Evolutionary conservation across 495 filamentous ascomycete genomes (phyloP).

Genomic region (Lasiosphaeris hirsuta): DNA sequence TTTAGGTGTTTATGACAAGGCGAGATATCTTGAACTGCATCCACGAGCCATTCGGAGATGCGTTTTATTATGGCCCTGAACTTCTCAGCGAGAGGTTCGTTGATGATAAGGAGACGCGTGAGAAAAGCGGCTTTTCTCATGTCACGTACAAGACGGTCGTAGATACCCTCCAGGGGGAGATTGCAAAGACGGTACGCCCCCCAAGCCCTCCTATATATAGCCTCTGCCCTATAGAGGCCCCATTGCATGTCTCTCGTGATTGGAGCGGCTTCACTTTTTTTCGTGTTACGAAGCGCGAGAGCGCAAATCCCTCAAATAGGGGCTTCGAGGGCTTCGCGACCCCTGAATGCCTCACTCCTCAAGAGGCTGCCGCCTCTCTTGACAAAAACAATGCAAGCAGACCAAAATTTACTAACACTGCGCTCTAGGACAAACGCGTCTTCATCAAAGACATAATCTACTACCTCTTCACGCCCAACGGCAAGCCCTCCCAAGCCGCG

Average conservation of each 20-base stretch:
- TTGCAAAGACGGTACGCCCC: constrained; percentile 47
- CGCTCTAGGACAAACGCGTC: constrained; percentile 70
- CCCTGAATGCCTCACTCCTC: too few species aligned
- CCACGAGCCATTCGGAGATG: constrained; percentile 95
- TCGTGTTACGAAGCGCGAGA: too few species aligned
- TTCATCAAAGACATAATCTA: constrained; percentile 98
- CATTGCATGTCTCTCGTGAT: too few species aligned
- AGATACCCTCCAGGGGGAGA: constrained; percentile 62
- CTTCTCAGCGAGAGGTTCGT: constrained; percentile 72
- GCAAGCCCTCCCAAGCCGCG: constrained; percentile 63
- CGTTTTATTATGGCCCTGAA: constrained; percentile 93
- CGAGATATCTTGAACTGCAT: constrained; percentile 72
- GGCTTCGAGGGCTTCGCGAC: too few species aligned
- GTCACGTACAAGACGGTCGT: constrained; percentile 75
- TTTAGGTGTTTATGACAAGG: constrained; percentile 92
- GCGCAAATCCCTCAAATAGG: too few species aligned
- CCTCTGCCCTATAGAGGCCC: constrained; percentile 3
- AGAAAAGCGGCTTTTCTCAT: constrained; percentile 69
- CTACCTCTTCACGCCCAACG: constrained; percentile 75
- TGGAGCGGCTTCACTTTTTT: neutral
- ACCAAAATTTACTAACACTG: neutral
- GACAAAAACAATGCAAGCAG: neutral
- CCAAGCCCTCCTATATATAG: neutral
- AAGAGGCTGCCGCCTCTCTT: neutral
- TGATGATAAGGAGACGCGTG: constrained; percentile 63